Evolutionary conservation across 441 rosid species (phyloP).

Genomic region (Bocquillonia castaneifolia): DNA sequence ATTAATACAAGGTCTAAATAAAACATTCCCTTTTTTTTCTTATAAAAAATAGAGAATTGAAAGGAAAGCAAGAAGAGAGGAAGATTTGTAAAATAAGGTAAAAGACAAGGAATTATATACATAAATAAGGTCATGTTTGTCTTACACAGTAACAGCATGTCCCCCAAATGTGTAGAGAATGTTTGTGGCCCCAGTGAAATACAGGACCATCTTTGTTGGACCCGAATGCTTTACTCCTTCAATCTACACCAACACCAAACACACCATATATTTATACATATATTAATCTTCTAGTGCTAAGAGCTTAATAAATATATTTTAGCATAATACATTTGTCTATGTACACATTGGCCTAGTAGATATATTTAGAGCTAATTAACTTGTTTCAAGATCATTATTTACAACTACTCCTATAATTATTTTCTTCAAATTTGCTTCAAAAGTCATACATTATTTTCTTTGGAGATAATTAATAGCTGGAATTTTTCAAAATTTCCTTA

Average conservation of each 20-base stretch:
- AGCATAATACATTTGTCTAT: too few species aligned
- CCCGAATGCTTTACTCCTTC: constrained; percentile 73
- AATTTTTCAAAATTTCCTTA: too few species aligned
- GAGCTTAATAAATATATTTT: neutral
- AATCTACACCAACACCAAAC: constrained; percentile 30
- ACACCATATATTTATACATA: neutral
- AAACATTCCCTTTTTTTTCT: neutral
- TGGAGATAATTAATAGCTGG: too few species aligned
- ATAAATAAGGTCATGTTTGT: constrained; percentile 15
- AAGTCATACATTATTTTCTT: too few species aligned
- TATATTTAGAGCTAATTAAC: too few species aligned
- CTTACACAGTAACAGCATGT: constrained; percentile 98
- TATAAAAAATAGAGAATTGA: neutral
- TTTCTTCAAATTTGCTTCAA: too few species aligned
- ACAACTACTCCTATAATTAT: too few species aligned
- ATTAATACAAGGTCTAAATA: neutral
- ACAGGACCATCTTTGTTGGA: constrained; percentile 74
- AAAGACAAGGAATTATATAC: constrained; percentile 20
- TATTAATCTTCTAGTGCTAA: neutral
- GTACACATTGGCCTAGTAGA: neutral
- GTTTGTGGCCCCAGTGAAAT: constrained; percentile 97
- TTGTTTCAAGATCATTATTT: too few species aligned
- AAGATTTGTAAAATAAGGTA: constrained; percentile 26
- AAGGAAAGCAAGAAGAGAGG: neutral
- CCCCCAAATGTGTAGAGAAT: constrained; percentile 95